phyloP scores from a whole-genome alignment of 345 rosid genomes.

The Conringia planisiliqua region DNA sequence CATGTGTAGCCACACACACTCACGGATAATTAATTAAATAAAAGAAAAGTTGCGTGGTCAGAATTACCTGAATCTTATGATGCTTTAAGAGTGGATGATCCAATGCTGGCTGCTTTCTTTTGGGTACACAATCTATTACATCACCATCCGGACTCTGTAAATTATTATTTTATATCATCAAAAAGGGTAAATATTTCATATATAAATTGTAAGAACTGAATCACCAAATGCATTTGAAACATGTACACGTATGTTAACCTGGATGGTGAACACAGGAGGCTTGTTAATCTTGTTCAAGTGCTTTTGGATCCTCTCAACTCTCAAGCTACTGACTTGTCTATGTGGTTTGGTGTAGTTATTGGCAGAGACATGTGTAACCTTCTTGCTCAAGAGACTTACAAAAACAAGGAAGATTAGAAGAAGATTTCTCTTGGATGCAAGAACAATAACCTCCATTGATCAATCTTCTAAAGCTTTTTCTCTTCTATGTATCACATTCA shows the following conservation, averaged over 20 bases:
- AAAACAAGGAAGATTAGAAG: conserved; percentile 22
- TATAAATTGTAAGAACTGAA: neutral
- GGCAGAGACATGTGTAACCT: conserved; percentile 32
- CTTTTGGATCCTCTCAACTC: conserved; percentile 71
- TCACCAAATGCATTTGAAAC: neutral
- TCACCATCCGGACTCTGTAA: conserved; percentile 86
- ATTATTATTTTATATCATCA: neutral
- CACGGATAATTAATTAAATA: neutral
- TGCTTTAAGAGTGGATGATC: conserved; percentile 90
- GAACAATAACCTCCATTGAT: conserved; percentile 19
- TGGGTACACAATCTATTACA: conserved; percentile 82
- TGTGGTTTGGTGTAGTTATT: conserved; percentile 45
- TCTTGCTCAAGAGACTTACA: conserved; percentile 25
- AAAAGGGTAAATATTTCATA: conserved; percentile 1
- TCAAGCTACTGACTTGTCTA: conserved; percentile 67
- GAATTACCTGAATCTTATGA: conserved; percentile 91
- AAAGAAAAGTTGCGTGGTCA: conserved; percentile 3
- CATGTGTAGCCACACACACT: neutral
- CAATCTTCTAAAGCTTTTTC: conserved; percentile 25
- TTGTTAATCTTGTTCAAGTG: conserved; percentile 86
- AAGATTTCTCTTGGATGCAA: conserved; percentile 19
- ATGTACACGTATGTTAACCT: conserved; percentile 43
- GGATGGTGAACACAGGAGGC: conserved; percentile 68
- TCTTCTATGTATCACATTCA: conserved; percentile 40
- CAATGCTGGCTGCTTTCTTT: conserved; percentile 82